Base-by-base conservation (phyloP, 140 eudicot genomes). In the Anethum foeniculum region DNA sequence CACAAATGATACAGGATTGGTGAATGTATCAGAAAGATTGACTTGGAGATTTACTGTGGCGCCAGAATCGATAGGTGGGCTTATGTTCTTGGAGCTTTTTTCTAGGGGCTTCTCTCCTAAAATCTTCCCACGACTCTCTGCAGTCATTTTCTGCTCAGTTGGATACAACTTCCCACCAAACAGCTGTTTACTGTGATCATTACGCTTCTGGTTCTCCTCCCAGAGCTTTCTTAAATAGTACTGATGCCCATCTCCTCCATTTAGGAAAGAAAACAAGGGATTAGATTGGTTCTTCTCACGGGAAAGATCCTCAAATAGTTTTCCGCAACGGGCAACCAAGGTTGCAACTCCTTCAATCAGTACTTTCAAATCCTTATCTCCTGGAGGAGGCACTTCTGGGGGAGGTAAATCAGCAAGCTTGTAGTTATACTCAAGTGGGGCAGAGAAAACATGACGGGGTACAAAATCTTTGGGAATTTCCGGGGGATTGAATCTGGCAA, bases 291-390 rank as follows among this genome's bases (percentile, higher is more conserved):
- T 92, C 88, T 95, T 95, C 92, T 92, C 97, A 76, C 97, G 77
- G 9, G 96, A 92, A 74, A 95, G 92, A 85, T 95, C 96, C 92
- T 95, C 99, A 81, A 95, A 92, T 84, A 95, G 85, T 87, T 87
- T 87, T 62, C 99, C 99, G 80, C 95, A 95, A 75, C 99, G 97
- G 85, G 99, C 97, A 52, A 95, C 99, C 76, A 95, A 78, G 80
- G 92, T 85, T 51, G 99, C 99, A 84, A 95, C 94, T 48, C 99
- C 99, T 76, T 95, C 97, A 23, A 90, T 89, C 82, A 91, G 77
- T 81, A 95, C 81, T 85, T 88, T 95, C 32, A 90, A 85, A 81
- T 82, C 87, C 69, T 88, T 88, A 87, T 95, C 97, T 86, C 62
- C 89, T 1, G 99, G 99, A 75, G 93, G 90, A 81, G 97, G 91